Percentiles rank a stretch among this genome's conserved stretches.
These are phyloP conservation scores for Colletotrichum magnum DNA, from an alignment of 2,329 filamentous ascomycete genomes.

Conservation along the genomic window DNA sequence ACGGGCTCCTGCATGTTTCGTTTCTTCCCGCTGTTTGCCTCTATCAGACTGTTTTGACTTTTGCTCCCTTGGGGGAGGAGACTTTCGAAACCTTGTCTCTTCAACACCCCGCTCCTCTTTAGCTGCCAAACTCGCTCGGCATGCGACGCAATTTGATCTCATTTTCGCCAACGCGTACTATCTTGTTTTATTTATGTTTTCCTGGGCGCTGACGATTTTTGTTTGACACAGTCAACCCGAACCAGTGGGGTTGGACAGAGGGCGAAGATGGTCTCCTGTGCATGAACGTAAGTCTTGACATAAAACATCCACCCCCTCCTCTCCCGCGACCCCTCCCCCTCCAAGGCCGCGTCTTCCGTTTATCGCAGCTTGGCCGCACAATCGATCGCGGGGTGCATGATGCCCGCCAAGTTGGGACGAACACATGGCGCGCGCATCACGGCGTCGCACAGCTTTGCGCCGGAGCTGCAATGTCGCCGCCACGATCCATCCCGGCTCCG, in stretches of 20 bases:
- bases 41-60: conserved; percentile 19
- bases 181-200: too few relatives aligned
- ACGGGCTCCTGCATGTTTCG: conserved; percentile 30
- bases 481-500: not conserved
- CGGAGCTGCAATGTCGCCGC: not conserved
- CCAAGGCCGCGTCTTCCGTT: not conserved
- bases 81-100: conserved; percentile 30
- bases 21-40: conserved; percentile 6
- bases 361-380: conserved; percentile 13
- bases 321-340: not conserved
- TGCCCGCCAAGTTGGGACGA: not conserved
- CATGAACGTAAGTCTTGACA: conserved; percentile 63
- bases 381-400: conserved; percentile 24
- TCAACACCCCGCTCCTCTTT: not conserved
- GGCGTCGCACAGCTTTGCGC: not conserved
- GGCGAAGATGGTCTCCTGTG: conserved; percentile 59
- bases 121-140: not conserved
- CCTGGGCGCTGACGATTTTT: conserved; percentile 22
- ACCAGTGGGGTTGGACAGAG: conserved; percentile 65
- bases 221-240: conserved; percentile 64
- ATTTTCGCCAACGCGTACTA: too few relatives aligned
- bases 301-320: conserved; percentile 5
- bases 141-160: too few relatives aligned
- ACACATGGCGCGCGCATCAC: not conserved
- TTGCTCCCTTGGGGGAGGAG: conserved; percentile 28